These are phyloP conservation scores for Brassica incana DNA, from an alignment of 345 rosid genomes.

Conservation along the genomic window DNA sequence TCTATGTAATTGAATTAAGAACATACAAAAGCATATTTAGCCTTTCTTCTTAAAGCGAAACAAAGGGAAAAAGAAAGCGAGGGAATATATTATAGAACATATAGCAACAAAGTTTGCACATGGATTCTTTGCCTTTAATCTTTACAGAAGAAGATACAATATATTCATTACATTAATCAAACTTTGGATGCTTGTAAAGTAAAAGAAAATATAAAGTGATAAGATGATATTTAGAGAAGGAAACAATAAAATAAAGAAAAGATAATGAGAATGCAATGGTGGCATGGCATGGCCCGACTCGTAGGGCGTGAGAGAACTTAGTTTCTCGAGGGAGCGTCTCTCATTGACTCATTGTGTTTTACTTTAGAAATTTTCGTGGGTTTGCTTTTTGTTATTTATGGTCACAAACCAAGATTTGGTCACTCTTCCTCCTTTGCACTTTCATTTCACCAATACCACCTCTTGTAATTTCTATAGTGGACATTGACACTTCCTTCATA, in stretches of 20 bases:
- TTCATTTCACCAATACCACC: slow-evolving; percentile 25
- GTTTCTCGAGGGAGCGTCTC: slow-evolving; percentile 42
- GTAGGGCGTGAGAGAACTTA: slow-evolving; percentile 34
- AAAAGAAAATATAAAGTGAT: slow-evolving; percentile 26
- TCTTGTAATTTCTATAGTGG: slow-evolving; percentile 32
- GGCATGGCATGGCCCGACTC: slow-evolving; percentile 35
- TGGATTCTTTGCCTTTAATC: slow-evolving; percentile 29
- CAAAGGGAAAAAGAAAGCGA: slow-evolving; percentile 13
- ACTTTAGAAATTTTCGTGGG: slow-evolving; percentile 24
- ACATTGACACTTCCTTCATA: slow-evolving; percentile 18
- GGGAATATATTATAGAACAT: slow-evolving; percentile 32
- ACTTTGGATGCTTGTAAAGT: slow-evolving; percentile 38
- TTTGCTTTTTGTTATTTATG: slow-evolving; percentile 43
- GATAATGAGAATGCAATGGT: slow-evolving; percentile 30
- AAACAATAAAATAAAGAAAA: slow-evolving; percentile 2
- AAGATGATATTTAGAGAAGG: slow-evolving; percentile 23
- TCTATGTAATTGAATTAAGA: slow-evolving; percentile 9
- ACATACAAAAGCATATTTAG: slow-evolving; percentile 2
- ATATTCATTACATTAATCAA: slow-evolving; percentile 33
- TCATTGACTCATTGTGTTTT: slow-evolving; percentile 17
- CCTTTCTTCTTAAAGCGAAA: slow-evolving; percentile 22
- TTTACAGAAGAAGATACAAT: slow-evolving; percentile 33
- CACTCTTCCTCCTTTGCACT: slow-evolving; percentile 26
- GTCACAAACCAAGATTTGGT: slow-evolving; percentile 35
- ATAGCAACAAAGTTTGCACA: slow-evolving; percentile 36